Evolutionary conservation across 2,329 filamentous ascomycete genomes (phyloP).

Genomic region (Fusarium euwallaceae): DNA sequence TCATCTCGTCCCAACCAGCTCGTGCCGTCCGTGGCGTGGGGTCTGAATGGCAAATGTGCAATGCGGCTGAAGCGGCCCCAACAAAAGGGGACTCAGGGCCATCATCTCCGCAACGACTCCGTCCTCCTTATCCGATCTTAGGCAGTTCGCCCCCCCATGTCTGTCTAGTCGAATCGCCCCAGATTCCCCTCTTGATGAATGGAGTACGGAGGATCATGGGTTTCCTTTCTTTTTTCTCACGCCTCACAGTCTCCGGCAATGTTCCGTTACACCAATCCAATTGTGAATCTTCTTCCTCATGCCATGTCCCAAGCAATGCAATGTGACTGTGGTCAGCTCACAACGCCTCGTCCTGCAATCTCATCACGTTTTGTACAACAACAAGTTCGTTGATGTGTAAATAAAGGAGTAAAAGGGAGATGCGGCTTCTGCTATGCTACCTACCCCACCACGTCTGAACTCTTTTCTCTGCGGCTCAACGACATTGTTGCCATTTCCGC

Average conservation of each 20-base stretch:
- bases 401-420: slow-evolving; percentile 1
- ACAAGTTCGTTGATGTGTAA: slow-evolving; percentile 13
- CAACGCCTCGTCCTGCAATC: slow-evolving; percentile 19
- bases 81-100: slow-evolving; percentile 16
- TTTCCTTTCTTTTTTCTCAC: slow-evolving; percentile 26
- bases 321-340: slow-evolving; percentile 2
- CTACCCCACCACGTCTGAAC: background rate
- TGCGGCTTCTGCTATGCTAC: slow-evolving; percentile 7
- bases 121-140: slow-evolving; percentile 4
- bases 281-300: slow-evolving; percentile 20
- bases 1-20: background rate
- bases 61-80: slow-evolving; percentile 21
- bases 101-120: slow-evolving; percentile 6
- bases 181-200: slow-evolving; percentile 12
- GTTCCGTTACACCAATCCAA: background rate
- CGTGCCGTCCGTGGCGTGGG: slow-evolving; percentile 1
- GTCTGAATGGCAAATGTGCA: background rate
- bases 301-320: slow-evolving; percentile 5
- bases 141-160: slow-evolving; percentile 3
- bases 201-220: background rate
- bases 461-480: background rate
- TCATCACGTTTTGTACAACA: slow-evolving; percentile 24
- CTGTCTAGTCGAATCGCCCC: slow-evolving; percentile 6
- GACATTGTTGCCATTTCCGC: background rate
- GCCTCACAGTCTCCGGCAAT: background rate